These are phyloP conservation scores for Infundibulicybe gibba DNA, from an alignment of 768 basidiomycete genomes.

Conservation along the genomic window DNA sequence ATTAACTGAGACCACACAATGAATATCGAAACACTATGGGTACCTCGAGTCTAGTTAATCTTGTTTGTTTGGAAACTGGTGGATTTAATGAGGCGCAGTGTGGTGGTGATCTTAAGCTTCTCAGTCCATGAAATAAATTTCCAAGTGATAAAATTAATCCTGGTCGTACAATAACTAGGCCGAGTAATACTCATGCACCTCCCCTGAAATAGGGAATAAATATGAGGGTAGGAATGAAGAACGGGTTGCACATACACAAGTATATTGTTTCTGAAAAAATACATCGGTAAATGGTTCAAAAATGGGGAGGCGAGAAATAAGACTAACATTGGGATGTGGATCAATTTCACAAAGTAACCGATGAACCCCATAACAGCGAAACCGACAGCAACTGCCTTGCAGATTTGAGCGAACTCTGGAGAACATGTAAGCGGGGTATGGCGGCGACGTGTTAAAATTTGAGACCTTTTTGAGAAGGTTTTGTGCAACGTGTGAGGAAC, in stretches of 20 bases:
- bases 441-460: background rate
- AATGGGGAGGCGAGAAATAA: background rate
- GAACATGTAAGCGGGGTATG: conserved; percentile 1
- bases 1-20: no score
- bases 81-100: no score
- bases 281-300: conserved; percentile 10
- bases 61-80: no score
- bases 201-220: conserved; percentile 48
- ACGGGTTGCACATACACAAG: conserved; percentile 72
- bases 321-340: conserved; percentile 96
- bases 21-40: no score
- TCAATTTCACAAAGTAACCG: conserved; percentile 97
- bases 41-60: no score
- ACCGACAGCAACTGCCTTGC: conserved; percentile 93
- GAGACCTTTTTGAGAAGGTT: conserved; percentile 91
- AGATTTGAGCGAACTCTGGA: conserved; percentile 92
- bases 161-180: conserved; percentile 15
- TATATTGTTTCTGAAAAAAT: conserved; percentile 80
- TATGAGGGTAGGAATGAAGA: background rate
- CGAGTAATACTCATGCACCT: conserved; percentile 52
- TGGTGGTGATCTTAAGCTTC: no score
- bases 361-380: conserved; percentile 99
- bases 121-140: no score
- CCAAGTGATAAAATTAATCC: no score
- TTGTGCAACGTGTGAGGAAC: conserved; percentile 98